Conservation (phyloP, 2,329 filamentous ascomycete species). For the Akanthomyces lecanii region DNA sequence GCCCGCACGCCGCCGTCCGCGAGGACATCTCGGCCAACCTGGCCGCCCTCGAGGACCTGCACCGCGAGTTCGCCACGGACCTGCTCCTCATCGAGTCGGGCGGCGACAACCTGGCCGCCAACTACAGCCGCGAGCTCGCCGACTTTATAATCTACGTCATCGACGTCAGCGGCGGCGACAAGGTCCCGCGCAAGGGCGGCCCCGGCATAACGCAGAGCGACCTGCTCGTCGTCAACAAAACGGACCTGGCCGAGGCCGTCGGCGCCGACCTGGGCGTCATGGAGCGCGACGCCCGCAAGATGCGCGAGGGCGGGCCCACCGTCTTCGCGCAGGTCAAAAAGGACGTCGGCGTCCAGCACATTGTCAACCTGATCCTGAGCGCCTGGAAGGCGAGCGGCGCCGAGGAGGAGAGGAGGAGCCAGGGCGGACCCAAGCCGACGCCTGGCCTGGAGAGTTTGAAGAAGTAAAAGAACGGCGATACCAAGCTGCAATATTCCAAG, state of each 20-base stretch:
- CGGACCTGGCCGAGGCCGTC: slow-evolving; percentile 83
- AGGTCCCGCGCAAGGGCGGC: slow-evolving; percentile 92
- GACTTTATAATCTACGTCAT: slow-evolving; percentile 99
- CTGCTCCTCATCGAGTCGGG: slow-evolving; percentile 91
- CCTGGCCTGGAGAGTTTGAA: slow-evolving; percentile 48
- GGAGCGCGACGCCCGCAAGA: slow-evolving; percentile 91
- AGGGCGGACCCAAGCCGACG: slow-evolving; percentile 56
- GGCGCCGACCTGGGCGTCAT: slow-evolving; percentile 89
- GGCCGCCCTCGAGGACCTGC: slow-evolving; percentile 83
- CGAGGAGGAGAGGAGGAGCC: slow-evolving; percentile 50
- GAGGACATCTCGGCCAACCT: slow-evolving; percentile 96
- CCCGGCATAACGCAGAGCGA: slow-evolving; percentile 97
- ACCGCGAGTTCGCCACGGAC: slow-evolving; percentile 73
- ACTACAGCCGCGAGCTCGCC: slow-evolving; percentile 90
- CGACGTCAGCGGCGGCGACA: slow-evolving; percentile 93
- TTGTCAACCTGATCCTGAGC: slow-evolving; percentile 81
- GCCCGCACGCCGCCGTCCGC: slow-evolving; percentile 92
- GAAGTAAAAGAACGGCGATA: slow-evolving; percentile 15
- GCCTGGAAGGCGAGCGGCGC: slow-evolving; percentile 92
- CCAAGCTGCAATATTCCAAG: background rate
- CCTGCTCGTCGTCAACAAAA: slow-evolving; percentile 93
- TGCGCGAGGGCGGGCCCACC: slow-evolving; percentile 91
- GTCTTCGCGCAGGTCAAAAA: slow-evolving; percentile 98
- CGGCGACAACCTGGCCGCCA: slow-evolving; percentile 93
- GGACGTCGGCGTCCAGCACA: slow-evolving; percentile 76